Evolutionary conservation across 495 filamentous ascomycete species (phyloP), one percentile per base, ranked within the genome.

Genomic region (Niebla homalea): DNA sequence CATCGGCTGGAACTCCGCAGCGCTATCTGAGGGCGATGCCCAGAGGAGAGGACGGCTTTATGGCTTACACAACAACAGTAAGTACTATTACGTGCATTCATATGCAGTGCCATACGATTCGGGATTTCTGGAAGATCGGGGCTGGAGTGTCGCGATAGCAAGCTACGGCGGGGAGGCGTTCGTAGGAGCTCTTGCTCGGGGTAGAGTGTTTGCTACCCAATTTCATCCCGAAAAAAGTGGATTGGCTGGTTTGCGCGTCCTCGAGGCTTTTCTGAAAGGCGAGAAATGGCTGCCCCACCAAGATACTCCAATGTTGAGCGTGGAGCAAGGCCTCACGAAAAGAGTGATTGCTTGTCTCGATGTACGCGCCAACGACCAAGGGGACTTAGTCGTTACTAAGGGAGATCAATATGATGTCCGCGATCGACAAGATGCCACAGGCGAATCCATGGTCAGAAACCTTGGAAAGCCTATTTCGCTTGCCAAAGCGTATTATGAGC

Each of bases 371-470:
- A 97, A 98, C 62, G 93, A 98, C 63, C 71, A 84, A 43, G 93
- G 93, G 5, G 93, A 97, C 64, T 68, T 98, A 16, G 93, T 98
- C 0, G 92, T 98, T 15, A 98, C 92, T 5, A 98, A 98, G 67
- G 92, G 92, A 8, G 92, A 98, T 62, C 92, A 97, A 60, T 98
- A 98, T 67, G 92, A 98, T 60, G 92, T 98, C n/a, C 83, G 92
- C n/a, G 92, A 96, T 60, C 94, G 94, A 66, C 70, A 64, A 48
- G 69, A 65, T 11, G 60, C 66, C 18, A 60, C 71, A 8, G 66
- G 69, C n/a, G 78, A 74, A 44, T 80, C 88, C 19, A 73, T 80
- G 47, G 92, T 98, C 29, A 77, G 92, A 48, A 98, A 97, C 61
- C 69, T 98, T 0, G 92, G 92, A 54, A 97, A 98, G 67, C 92